These are phyloP conservation scores for Trametes villosa DNA, from an alignment of 768 basidiomycete species.

Conservation along the genomic window DNA sequence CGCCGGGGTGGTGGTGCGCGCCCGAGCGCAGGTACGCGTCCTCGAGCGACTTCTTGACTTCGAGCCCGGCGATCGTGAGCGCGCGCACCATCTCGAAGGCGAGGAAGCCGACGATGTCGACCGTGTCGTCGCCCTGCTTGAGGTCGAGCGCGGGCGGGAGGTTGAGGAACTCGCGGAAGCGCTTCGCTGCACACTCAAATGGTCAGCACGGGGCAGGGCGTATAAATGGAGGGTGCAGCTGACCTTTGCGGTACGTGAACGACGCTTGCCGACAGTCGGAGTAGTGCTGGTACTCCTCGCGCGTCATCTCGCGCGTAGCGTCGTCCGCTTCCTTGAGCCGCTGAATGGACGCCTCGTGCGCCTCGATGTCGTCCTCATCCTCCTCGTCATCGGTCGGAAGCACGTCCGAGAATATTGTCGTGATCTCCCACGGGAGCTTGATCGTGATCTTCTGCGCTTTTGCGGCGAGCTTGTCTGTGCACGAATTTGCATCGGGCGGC, in stretches of 20 bases:
- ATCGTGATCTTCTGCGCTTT: slow-evolving; percentile 94
- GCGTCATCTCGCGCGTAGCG: slow-evolving; percentile 92
- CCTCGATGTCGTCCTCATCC: slow-evolving; percentile 95
- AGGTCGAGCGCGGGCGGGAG: slow-evolving; percentile 85
- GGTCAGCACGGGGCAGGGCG: not conserved
- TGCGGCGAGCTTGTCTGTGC: slow-evolving; percentile 72
- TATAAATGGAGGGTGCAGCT: slow-evolving; percentile 18
- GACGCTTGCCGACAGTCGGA: slow-evolving; percentile 96
- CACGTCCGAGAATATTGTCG: slow-evolving; percentile 89
- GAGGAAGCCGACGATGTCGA: slow-evolving; percentile 96
- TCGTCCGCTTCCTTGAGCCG: slow-evolving; percentile 94
- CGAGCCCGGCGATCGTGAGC: slow-evolving; percentile 84
- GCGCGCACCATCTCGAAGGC: slow-evolving; percentile 97
- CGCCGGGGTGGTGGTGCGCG: slow-evolving; percentile 48
- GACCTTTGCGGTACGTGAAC: slow-evolving; percentile 97
- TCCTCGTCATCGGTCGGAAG: slow-evolving; percentile 94
- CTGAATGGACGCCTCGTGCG: slow-evolving; percentile 91
- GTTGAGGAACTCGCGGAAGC: slow-evolving; percentile 93
- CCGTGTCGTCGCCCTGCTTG: slow-evolving; percentile 90
- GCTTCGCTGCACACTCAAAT: slow-evolving; percentile 64
- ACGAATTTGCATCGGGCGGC: no score
- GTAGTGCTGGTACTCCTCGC: slow-evolving; percentile 96
- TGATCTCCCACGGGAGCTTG: slow-evolving; percentile 95
- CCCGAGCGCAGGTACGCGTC: slow-evolving; percentile 65
- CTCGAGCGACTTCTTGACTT: slow-evolving; percentile 80